A percentile compares a stretch with the other conserved stretches of the same genome.
phyloP scores from a whole-genome alignment of 306 rosid species.

The Cajanus cajan region DNA sequence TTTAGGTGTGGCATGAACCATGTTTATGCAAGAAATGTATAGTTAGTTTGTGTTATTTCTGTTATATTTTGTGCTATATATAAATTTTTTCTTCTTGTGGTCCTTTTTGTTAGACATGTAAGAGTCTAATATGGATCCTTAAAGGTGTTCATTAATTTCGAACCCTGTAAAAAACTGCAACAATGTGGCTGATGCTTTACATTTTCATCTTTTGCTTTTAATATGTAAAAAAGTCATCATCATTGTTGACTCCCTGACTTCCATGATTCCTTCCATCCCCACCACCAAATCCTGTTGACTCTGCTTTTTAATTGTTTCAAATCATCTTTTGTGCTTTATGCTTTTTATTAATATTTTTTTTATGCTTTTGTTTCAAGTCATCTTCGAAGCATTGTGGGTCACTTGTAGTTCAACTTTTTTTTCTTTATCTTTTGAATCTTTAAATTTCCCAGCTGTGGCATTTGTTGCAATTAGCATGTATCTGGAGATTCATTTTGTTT shows the following conservation, averaged over 20 bases:
- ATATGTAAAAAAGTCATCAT: not conserved
- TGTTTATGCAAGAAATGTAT: slow-evolving; percentile 46
- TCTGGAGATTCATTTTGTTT: not conserved
- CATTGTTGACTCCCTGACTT: not conserved
- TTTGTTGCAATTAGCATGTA: not conserved
- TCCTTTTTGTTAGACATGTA: slow-evolving; percentile 24
- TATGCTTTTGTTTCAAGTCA: not conserved
- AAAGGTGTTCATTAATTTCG: slow-evolving; percentile 10
- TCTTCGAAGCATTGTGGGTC: not conserved
- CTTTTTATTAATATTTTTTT: no score
- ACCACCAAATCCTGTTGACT: slow-evolving; percentile 1
- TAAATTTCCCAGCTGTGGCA: not conserved
- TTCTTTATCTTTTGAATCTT: not conserved
- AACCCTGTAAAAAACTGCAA: slow-evolving; percentile 18
- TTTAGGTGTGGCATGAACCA: slow-evolving; percentile 29
- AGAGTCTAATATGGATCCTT: slow-evolving; percentile 21
- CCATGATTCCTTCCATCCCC: not conserved
- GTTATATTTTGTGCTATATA: slow-evolving; percentile 29
- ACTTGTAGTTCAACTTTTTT: slow-evolving; percentile 13
- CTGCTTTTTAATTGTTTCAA: not conserved
- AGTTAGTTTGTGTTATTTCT: slow-evolving; percentile 34
- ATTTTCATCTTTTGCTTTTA: slow-evolving; percentile 2
- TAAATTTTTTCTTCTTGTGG: slow-evolving; percentile 20
- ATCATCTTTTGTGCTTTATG: no score
- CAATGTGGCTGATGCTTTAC: slow-evolving; percentile 11